Conservation (phyloP, 2,329 filamentous ascomycete genomes). For the Alternaria sp. region DNA sequence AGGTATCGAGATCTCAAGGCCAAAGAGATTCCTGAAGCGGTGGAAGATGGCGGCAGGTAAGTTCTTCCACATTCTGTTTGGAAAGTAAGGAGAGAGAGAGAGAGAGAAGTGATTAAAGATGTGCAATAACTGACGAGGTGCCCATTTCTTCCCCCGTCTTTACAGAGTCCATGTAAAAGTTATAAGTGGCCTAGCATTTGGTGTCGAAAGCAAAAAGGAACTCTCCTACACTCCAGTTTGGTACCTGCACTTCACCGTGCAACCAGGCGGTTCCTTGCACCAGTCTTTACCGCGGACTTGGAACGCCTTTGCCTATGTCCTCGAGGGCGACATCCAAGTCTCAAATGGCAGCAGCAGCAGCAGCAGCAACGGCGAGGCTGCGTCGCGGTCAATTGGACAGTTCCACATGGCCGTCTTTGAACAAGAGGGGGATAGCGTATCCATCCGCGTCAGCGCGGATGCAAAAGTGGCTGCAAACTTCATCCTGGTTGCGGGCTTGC, state of each 20-base stretch:
- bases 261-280: neutral
- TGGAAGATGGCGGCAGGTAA: neutral
- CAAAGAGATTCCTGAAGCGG: neutral
- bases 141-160: accelerated
- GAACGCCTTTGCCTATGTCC: neutral
- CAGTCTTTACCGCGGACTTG: neutral
- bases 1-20: neutral
- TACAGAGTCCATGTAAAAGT: neutral
- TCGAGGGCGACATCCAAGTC: neutral
- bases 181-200: neutral
- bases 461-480: neutral
- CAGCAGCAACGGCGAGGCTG: neutral
- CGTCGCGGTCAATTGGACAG: no score
- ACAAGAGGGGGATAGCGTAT: neutral
- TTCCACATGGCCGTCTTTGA: neutral
- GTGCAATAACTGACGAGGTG: no score
- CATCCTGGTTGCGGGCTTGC: neutral
- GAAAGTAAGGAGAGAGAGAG: no score
- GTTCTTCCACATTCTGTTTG: no score
- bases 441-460: neutral
- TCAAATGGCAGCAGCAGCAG: no score
- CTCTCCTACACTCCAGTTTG: neutral
- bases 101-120: no score
- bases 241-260: neutral
- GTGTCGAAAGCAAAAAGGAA: neutral